Evolutionary conservation across 1,284 basidiomycete species (phyloP), one percentile per base, ranked within the genome.

Genomic region (Tilletia caries): DNA sequence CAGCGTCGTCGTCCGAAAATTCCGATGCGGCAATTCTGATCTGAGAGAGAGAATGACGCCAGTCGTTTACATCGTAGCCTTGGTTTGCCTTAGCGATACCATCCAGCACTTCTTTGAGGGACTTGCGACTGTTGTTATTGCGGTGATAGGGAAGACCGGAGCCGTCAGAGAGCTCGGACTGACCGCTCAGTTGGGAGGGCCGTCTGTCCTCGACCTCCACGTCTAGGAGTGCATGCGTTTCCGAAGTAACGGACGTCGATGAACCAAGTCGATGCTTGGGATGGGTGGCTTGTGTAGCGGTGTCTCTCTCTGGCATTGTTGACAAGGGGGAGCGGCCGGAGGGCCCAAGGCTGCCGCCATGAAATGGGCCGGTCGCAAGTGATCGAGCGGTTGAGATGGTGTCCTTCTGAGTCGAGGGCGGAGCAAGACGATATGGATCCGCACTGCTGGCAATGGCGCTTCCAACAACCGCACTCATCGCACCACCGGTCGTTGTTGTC

Each of bases 11-110:
- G 27, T 29, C 18, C 8, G 58, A 34, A 3, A 5, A n/a, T 20
- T 33, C 32, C 34, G 32, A 29, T 6, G 20, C 15, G 13, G 29
- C 58, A 34, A 62, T 25, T 33, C 20, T 8, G 20, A 29, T 25
- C 33, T 33, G 27, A 13, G 58, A 62, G 20, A 62, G 58, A 12
- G 58, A 62, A 29, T 62, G 32, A 29, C 58, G 58, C 58, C 58
- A 62, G 18, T 33, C 58, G 5, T 62, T 33, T 15, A 62, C 33
- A 37, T 34, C 33, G 8, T 8, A 20, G 13, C 58, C 58, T 33
- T 62, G 58, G 10, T 29, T 29, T 18, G 58, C 3, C 33, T 23
- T 13, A 6, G 32, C 27, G 32, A 62, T 62, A 20, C n/a, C 33
- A 3, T 62, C 58, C 3, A 62, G 58, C 4, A 34, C 58, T 8